Percentiles rank a stretch among this genome's conserved stretches.
Evolutionary conservation across 768 basidiomycete species (phyloP).

Genomic region (Serendipita sp.): DNA sequence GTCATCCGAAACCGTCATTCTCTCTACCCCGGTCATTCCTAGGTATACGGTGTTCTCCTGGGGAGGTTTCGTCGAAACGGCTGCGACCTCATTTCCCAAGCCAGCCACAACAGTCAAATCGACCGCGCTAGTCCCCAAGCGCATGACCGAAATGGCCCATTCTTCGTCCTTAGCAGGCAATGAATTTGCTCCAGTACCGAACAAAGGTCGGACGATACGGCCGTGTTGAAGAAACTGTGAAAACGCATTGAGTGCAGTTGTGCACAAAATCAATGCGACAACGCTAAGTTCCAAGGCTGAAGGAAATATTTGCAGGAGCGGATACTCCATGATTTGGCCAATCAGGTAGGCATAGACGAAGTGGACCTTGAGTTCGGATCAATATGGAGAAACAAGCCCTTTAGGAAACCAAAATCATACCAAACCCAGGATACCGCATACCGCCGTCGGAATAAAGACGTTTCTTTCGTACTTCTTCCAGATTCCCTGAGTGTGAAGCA

Average conservation of each 20-base stretch:
- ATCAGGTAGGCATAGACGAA: conserved; percentile 3
- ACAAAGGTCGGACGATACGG: conserved; percentile 39
- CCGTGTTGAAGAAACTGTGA: conserved; percentile 55
- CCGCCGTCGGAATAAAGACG: conserved; percentile 52
- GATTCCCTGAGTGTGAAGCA: conserved; percentile 52
- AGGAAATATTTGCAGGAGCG: conserved; percentile 58
- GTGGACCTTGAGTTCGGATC: conserved; percentile 1
- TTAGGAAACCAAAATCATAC: conserved; percentile 9
- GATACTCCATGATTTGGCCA: conserved; percentile 32
- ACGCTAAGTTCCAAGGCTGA: conserved; percentile 56
- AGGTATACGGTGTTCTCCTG: conserved; percentile 26
- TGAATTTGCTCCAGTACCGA: conserved; percentile 29
- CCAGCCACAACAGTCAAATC: conserved; percentile 60
- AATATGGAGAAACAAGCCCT: not conserved
- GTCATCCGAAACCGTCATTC: conserved; percentile 18
- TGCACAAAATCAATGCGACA: conserved; percentile 39
- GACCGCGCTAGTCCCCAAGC: conserved; percentile 58
- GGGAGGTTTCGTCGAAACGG: conserved; percentile 22
- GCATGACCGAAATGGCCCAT: conserved; percentile 52
- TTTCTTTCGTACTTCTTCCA: conserved; percentile 47
- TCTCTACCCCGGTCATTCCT: conserved; percentile 28
- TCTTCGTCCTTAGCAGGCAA: conserved; percentile 51
- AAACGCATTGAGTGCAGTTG: conserved; percentile 42
- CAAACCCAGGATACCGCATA: conserved; percentile 43
- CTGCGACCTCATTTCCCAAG: conserved; percentile 57